Conservation (phyloP, 768 basidiomycete species). For the Xanthoconium purpureum region DNA sequence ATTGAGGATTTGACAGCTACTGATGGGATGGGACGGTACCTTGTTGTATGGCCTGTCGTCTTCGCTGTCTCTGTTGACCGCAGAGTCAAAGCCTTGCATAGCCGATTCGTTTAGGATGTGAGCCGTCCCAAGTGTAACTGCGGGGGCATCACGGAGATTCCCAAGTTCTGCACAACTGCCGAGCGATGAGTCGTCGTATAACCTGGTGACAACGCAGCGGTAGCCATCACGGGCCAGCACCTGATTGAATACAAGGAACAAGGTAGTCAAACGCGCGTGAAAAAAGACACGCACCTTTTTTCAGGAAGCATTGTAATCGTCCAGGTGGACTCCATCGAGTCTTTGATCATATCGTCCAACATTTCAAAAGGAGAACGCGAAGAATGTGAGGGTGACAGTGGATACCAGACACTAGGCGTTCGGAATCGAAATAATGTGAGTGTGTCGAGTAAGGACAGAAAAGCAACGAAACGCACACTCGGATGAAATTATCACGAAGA, state of each 20-base stretch:
- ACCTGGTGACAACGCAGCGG: neutral
- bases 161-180: neutral
- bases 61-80: neutral
- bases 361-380: neutral
- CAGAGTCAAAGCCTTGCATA: neutral
- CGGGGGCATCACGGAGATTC: too few relatives aligned
- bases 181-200: neutral
- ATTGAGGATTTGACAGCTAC: neutral
- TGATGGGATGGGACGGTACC: neutral
- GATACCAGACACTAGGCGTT: neutral
- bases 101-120: neutral
- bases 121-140: neutral
- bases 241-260: neutral
- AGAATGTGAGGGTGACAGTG: neutral
- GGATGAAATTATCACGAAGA: neutral
- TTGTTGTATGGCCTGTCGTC: neutral
- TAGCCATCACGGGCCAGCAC: neutral
- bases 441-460: neutral
- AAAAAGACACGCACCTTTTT: neutral
- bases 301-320: neutral
- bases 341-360: neutral
- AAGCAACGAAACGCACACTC: neutral
- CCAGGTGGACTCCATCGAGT: neutral
- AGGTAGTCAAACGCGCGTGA: neutral
- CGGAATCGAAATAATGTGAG: neutral